Evolutionary conservation across 176 grass and related monocot genomes (phyloP).

Genomic region (Aegilops umbellulata): DNA sequence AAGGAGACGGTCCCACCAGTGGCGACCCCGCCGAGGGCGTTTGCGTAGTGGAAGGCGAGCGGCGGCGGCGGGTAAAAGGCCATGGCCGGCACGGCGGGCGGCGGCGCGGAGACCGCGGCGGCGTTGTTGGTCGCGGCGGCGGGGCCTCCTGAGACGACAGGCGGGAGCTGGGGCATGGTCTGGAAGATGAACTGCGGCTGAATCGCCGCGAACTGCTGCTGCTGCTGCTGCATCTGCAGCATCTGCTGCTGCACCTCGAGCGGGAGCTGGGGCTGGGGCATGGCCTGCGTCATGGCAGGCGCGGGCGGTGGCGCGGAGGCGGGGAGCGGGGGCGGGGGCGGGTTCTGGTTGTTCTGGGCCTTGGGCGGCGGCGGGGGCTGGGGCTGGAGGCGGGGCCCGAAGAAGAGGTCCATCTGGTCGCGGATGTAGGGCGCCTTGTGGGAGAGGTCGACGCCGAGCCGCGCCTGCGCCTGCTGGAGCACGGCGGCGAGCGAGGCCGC

Average conservation of each 20-base stretch:
- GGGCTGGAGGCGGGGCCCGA: conserved; percentile 44
- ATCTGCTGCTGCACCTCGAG: conserved; percentile 28
- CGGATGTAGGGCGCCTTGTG: conserved; percentile 86
- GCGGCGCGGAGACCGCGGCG: conserved; percentile 6
- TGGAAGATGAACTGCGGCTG: conserved; percentile 66
- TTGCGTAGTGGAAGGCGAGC: conserved; percentile 64
- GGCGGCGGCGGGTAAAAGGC: conserved; percentile 81
- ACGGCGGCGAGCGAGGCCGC: conserved; percentile 52
- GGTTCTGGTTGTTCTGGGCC: background rate
- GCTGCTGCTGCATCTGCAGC: conserved; percentile 25
- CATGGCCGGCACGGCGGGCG: conserved; percentile 53
- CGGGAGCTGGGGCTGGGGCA: background rate
- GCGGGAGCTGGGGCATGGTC: conserved; percentile 40
- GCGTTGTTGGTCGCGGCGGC: background rate
- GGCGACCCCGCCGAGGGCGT: conserved; percentile 32
- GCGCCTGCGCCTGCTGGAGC: conserved; percentile 71
- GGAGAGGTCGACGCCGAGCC: conserved; percentile 82
- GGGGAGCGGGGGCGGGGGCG: background rate
- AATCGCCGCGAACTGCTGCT: conserved; percentile 36
- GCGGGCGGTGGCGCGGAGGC: background rate
- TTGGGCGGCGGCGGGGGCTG: conserved; percentile 5
- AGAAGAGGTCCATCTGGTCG: conserved; percentile 95
- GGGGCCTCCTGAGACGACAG: background rate
- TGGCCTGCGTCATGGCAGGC: background rate
- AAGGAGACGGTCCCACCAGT: conserved; percentile 53